Percentiles rank a stretch among this genome's conserved stretches.
phyloP scores from a whole-genome alignment of 2,329 filamentous ascomycete species.

The Chrysoporthe cubensis region DNA sequence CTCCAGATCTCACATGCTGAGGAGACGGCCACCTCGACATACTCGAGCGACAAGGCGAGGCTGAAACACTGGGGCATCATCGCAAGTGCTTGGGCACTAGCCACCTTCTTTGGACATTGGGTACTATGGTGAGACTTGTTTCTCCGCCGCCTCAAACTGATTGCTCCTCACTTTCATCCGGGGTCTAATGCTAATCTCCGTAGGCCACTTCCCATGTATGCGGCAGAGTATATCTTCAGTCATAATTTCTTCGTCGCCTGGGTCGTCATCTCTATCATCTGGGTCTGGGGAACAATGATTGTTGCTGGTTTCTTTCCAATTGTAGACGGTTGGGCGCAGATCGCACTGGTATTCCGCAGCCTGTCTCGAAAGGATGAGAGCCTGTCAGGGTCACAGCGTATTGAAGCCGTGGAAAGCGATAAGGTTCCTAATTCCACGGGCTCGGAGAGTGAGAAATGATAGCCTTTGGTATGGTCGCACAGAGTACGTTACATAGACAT shows the following conservation, averaged over 20 bases:
- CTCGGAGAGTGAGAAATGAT: conserved; percentile 8
- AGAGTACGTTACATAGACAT: neutral
- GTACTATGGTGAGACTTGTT: conserved; percentile 47
- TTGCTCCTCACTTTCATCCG: no score
- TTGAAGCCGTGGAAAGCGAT: conserved; percentile 1
- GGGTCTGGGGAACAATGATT: conserved; percentile 56
- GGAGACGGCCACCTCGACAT: conserved; percentile 30
- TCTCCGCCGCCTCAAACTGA: no score
- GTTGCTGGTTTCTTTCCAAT: conserved; percentile 54
- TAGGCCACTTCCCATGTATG: conserved; percentile 58
- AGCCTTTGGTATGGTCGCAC: neutral
- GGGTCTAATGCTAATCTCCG: conserved; percentile 26
- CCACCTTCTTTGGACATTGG: conserved; percentile 57
- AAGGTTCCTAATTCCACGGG: neutral
- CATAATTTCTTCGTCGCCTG: conserved; percentile 52
- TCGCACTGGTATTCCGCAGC: conserved; percentile 28
- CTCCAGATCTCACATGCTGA: conserved; percentile 31
- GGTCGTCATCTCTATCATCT: conserved; percentile 55
- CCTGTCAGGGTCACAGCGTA: neutral
- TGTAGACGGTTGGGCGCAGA: conserved; percentile 48
- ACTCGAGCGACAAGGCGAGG: conserved; percentile 39
- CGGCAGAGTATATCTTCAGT: conserved; percentile 52
- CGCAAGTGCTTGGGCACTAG: conserved; percentile 49
- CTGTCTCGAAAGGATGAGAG: neutral
- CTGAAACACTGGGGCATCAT: conserved; percentile 52